These are phyloP conservation scores for Pseudozyma flocculosa DNA, from an alignment of 1,284 basidiomycete species.

Conservation along the genomic window DNA sequence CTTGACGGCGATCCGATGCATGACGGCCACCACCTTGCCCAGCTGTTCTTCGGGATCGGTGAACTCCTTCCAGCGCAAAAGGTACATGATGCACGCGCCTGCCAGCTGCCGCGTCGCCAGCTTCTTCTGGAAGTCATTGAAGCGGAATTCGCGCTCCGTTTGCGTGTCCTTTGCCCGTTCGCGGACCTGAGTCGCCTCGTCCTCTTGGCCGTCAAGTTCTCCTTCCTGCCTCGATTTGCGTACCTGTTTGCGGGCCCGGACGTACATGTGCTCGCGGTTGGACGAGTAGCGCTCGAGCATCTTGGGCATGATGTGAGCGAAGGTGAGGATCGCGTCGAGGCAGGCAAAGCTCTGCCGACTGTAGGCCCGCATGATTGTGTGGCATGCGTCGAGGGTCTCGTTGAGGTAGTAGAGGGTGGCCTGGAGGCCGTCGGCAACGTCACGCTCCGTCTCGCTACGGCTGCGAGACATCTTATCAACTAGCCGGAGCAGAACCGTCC, in stretches of 20 bases:
- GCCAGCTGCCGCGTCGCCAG: slow-evolving; percentile 45
- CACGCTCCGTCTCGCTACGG: slow-evolving; percentile 31
- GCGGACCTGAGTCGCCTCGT: slow-evolving; percentile 28
- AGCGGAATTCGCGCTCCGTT: slow-evolving; percentile 50
- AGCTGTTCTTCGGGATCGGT: slow-evolving; percentile 39
- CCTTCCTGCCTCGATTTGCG: slow-evolving; percentile 29
- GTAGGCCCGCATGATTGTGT: slow-evolving; percentile 45
- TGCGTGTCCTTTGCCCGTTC: slow-evolving; percentile 30
- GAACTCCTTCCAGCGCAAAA: slow-evolving; percentile 49
- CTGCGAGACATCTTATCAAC: slow-evolving; percentile 49
- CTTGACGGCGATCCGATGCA: slow-evolving; percentile 52
- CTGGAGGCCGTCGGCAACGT: slow-evolving; percentile 49
- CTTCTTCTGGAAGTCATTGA: slow-evolving; percentile 50
- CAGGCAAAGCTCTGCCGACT: slow-evolving; percentile 51
- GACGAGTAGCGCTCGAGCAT: slow-evolving; percentile 53
- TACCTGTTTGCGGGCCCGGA: slow-evolving; percentile 42
- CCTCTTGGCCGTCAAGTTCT: slow-evolving; percentile 31
- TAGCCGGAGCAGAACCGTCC: slow-evolving; percentile 51
- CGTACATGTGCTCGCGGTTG: slow-evolving; percentile 51
- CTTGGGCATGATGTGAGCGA: slow-evolving; percentile 50
- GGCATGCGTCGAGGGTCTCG: slow-evolving; percentile 46
- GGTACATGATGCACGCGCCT: slow-evolving; percentile 47
- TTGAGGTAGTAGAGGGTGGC: slow-evolving; percentile 53
- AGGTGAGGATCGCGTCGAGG: slow-evolving; percentile 47
- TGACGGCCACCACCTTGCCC: slow-evolving; percentile 42